Evolutionary conservation across 192 early-diverging fungal genomes (phyloP), one percentile per base, ranked within the genome.

Genomic region (Coemansia erecta): DNA sequence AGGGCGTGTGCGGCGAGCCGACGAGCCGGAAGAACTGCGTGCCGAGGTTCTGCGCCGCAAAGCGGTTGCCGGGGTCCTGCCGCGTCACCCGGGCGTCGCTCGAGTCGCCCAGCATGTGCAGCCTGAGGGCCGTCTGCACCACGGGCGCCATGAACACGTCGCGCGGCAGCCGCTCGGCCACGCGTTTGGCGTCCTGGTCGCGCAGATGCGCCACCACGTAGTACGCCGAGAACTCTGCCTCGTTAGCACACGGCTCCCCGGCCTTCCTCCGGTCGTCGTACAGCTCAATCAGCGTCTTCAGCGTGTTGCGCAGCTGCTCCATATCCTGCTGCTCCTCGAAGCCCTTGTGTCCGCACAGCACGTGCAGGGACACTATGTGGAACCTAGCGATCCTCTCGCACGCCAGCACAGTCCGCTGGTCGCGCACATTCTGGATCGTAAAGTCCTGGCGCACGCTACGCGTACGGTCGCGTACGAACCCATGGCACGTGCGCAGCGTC

Each of bases 161-260:
- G 0, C 48, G 33, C 0, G 83, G 85, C 11, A 94, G 77, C 4
- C 82, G 62, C 19, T 85, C 84, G 14, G 85, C 82, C 33, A 84
- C 77, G 2, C 87, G 84, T 18, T 85, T 80, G 51, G 90, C 81
- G 50, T 94, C 92, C 31, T 80, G 72, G 63, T 91, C 86, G 56
- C 81, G 86, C 44, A 89, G 57, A 40, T 93, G 89, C 15, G 84
- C 78, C 10, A 92, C 78, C 12, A 97, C 81, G 58, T 91, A 88
- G 79, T 97, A 97, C 0, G 92, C 94, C 37, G 87, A 83, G 62
- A 97, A 95, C 70, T 97, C 93, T 1, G 92, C 82, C 73, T 97
- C 93, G 44, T 95, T 95, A 0, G 85, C 78, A 22, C 83, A 85
- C 1, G 52, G 45, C 3, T 81, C 64, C 15, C 81, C 82, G 2